Base-by-base conservation (phyloP, 2,329 filamentous ascomycete species). In the Apiospora marii region DNA sequence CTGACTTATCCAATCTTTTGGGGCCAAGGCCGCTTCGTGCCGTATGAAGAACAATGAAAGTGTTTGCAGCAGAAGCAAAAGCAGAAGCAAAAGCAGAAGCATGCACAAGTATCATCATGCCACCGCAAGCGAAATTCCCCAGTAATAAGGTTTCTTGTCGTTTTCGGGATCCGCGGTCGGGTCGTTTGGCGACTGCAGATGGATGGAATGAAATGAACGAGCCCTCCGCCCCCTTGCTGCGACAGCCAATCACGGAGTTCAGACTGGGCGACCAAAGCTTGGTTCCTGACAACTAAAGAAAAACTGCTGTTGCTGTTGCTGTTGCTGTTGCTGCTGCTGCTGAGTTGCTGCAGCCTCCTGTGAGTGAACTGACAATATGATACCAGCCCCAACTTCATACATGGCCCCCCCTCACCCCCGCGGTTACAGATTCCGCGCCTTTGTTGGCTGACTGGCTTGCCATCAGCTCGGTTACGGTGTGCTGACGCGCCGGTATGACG, bases 401-500 rank as follows among this genome's bases (percentile, higher is more conserved):
- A 61, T n/a, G 58, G 58, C 58, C 53, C 58, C n/a, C 27, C 34
- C 34, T 61, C 30, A 51, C 49, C 58, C 58, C 34, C 58, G 58
- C 58, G 58, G 58, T 64, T 64, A 64, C 58, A 64, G 58, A 64
- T 64, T n/a, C 34, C 58, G 34, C 30, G 58, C 19, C 16, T 1
- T 41, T 30, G 58, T 19, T 64, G 34, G 58, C 34, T 64, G 58
- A 41, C 58, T 64, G 58, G 53, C 53, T 61, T 61, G 53, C 19
- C 19, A 22, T 37, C 53, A 61, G 53, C 53, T 64, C 34, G 58
- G 58, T 64, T 64, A 64, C 58, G 58, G 34, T 41, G 12, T 64
- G 34, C 58, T 64, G 58, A 64, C 58, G 58, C 58, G 58, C 58
- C 34, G 30, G 58, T 64, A 64, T 64, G 58, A 64, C 58, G 58